These are phyloP conservation scores for Delonix regia DNA, from an alignment of 306 rosid genomes.

Conservation along the genomic window DNA sequence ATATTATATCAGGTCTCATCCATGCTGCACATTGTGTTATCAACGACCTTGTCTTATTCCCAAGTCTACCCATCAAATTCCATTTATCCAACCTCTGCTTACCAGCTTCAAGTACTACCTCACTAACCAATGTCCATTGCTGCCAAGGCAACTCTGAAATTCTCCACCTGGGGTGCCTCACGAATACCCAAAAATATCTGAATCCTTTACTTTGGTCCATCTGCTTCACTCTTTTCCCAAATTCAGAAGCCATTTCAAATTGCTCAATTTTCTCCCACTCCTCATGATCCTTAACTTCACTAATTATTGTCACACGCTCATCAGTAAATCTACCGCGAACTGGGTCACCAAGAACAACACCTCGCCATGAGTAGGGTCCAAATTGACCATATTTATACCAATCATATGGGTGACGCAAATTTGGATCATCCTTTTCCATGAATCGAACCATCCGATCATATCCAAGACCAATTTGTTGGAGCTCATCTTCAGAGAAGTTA, in stretches of 20 bases:
- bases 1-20: constrained; percentile 90
- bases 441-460: constrained; percentile 86
- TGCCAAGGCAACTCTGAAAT: constrained; percentile 79
- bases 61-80: constrained; percentile 93
- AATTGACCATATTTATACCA: constrained; percentile 93
- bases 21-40: constrained; percentile 85
- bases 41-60: constrained; percentile 68
- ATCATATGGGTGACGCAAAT: constrained; percentile 76
- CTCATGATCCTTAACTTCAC: constrained; percentile 76
- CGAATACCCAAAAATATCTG: constrained; percentile 78
- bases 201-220: constrained; percentile 65
- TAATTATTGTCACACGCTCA: constrained; percentile 78
- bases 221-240: constrained; percentile 59
- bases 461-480: constrained; percentile 80
- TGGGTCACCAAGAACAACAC: constrained; percentile 84
- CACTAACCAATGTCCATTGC: constrained; percentile 86
- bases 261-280: constrained; percentile 94
- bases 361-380: constrained; percentile 91
- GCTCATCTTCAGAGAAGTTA: constrained; percentile 82
- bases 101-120: constrained; percentile 80
- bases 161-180: constrained; percentile 85
- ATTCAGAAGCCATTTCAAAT: constrained; percentile 72
- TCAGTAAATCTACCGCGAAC: constrained; percentile 71
- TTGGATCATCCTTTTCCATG: constrained; percentile 93
- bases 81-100: constrained; percentile 89